Percentiles rank a stretch among this genome's conserved stretches.
These are phyloP conservation scores for Aspergillus haitiensis DNA, from an alignment of 495 filamentous ascomycete species.

Conservation along the genomic window DNA sequence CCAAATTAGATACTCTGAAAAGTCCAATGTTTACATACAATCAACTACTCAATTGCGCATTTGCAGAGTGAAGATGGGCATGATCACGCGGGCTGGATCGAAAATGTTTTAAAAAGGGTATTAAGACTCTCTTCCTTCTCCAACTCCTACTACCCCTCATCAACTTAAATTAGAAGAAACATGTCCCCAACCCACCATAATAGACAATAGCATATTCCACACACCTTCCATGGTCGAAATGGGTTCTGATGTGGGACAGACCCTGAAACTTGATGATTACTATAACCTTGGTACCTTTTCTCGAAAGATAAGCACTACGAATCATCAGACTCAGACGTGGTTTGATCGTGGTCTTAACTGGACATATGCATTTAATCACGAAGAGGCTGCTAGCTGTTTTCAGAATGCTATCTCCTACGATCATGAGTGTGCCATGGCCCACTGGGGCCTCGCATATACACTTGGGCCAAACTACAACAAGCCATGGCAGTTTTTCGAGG, in stretches of 20 bases:
- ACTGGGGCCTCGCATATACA: slow-evolving; percentile 67
- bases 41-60: not conserved
- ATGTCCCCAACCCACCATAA: not conserved
- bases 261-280: slow-evolving; percentile 29
- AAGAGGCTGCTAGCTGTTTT: slow-evolving; percentile 27
- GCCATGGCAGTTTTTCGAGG: slow-evolving; percentile 66
- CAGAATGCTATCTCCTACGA: slow-evolving; percentile 52
- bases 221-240: not conserved
- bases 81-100: not conserved
- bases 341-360: slow-evolving; percentile 33
- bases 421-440: slow-evolving; percentile 56
- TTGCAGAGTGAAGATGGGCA: not conserved
- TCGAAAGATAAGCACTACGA: slow-evolving; percentile 46
- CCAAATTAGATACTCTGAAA: slow-evolving; percentile 15
- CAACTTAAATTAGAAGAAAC: not conserved
- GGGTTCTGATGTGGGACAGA: not conserved
- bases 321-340: slow-evolving; percentile 28
- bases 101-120: not conserved
- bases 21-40: not conserved
- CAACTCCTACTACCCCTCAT: not conserved
- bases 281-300: slow-evolving; percentile 57
- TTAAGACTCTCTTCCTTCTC: not conserved
- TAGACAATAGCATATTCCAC: not conserved
- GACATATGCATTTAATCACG: slow-evolving; percentile 35
- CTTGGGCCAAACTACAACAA: slow-evolving; percentile 75